These are phyloP conservation scores for Eustoma russellianum DNA, from an alignment of 257 asterid genomes.

Conservation along the genomic window DNA sequence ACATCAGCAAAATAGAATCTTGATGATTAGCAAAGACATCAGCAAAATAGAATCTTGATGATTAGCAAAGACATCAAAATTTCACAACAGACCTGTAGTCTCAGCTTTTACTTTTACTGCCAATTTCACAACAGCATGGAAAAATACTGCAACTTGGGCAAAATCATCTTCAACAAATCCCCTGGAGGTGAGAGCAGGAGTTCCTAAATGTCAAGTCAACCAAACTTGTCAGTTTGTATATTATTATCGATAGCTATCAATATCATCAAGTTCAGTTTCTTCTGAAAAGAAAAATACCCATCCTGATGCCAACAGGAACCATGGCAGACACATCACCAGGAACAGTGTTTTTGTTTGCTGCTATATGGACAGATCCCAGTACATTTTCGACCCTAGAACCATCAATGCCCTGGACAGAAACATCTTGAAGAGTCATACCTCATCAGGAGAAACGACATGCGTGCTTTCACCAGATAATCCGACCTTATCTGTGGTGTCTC, in stretches of 20 bases:
- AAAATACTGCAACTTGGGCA: constrained; percentile 28
- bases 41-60: no score
- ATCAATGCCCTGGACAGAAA: constrained; percentile 51
- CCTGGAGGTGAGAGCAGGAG: constrained; percentile 90
- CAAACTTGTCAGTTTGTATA: not conserved
- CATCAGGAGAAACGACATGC: not conserved
- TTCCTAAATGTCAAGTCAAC: constrained; percentile 33
- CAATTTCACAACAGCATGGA: constrained; percentile 51
- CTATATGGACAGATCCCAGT: constrained; percentile 77
- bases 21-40: not conserved
- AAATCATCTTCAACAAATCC: constrained; percentile 82
- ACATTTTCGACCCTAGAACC: constrained; percentile 89
- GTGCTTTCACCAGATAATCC: not conserved
- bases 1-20: no score
- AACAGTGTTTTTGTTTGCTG: constrained; percentile 86
- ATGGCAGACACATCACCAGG: constrained; percentile 94
- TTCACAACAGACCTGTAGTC: constrained; percentile 29
- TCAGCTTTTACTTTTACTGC: constrained; percentile 47
- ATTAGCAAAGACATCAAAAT: not conserved
- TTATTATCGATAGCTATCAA: not conserved
- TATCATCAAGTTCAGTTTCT: not conserved
- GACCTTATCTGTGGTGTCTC: not conserved
- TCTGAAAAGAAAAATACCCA: constrained; percentile 35
- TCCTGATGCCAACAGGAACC: constrained; percentile 96
- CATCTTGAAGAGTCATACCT: no score